These are phyloP conservation scores for Stylonectria norvegica DNA, from an alignment of 2,329 filamentous ascomycete genomes.

Conservation along the genomic window DNA sequence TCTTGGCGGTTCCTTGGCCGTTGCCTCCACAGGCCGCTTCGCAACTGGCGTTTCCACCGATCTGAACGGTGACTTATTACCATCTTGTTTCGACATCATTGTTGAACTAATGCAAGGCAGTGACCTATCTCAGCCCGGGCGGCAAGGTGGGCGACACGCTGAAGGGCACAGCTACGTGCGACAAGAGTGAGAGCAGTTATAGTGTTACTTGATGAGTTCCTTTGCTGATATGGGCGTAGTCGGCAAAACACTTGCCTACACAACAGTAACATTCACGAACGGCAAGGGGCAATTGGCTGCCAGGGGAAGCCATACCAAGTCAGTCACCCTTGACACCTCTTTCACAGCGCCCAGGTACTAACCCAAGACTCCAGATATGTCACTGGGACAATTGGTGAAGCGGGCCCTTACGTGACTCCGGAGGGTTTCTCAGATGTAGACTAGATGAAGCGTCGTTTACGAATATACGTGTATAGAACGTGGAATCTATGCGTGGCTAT, in stretches of 20 bases:
- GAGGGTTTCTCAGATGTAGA: constrained; percentile 34
- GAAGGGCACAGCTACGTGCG: constrained; percentile 54
- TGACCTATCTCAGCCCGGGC: constrained; percentile 60
- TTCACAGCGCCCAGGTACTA: constrained; percentile 5
- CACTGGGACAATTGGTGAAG: constrained; percentile 34
- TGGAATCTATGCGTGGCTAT: too few species aligned
- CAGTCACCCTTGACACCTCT: constrained; percentile 16
- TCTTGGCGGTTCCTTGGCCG: constrained; percentile 61
- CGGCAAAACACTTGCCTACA: constrained; percentile 62
- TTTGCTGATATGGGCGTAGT: constrained; percentile 42
- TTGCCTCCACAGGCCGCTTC: constrained; percentile 61
- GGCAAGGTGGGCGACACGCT: constrained; percentile 56
- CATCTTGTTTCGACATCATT: accelerated
- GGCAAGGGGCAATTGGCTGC: constrained; percentile 57
- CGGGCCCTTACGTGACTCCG: constrained; percentile 37
- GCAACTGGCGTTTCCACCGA: constrained; percentile 64
- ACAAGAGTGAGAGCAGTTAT: constrained; percentile 54
- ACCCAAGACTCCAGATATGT: constrained; percentile 45
- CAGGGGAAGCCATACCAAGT: constrained; percentile 66
- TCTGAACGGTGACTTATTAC: constrained; percentile 48
- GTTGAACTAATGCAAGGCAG: constrained; percentile 39
- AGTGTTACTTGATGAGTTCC: too few species aligned
- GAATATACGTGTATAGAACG: neutral
- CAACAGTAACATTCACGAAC: constrained; percentile 57
- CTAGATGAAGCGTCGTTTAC: constrained; percentile 11